phyloP scores from a whole-genome alignment of 495 filamentous ascomycete species.

The Xylaria scruposa region DNA sequence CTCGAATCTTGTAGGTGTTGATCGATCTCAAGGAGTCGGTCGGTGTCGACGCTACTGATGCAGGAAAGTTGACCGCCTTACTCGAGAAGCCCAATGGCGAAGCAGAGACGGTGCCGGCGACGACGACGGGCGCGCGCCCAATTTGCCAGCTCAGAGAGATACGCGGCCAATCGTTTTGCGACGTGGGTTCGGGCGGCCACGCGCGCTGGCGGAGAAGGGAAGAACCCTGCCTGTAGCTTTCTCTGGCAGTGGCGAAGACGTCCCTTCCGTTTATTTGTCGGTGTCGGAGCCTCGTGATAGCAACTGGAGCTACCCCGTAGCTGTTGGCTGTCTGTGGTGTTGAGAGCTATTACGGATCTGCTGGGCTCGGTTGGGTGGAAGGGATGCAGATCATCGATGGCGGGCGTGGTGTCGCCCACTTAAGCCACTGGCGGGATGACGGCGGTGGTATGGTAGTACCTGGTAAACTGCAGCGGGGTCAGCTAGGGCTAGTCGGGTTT shows the following conservation, averaged over 20 bases:
- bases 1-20: slow-evolving; percentile 3
- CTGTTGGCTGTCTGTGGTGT: slow-evolving; percentile 1
- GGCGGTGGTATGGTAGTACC: too few relatives aligned
- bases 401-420: background rate
- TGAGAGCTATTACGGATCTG: background rate
- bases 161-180: slow-evolving; percentile 11
- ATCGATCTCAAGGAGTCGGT: slow-evolving; percentile 1
- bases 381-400: slow-evolving; percentile 10
- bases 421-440: background rate
- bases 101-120: slow-evolving; percentile 8
- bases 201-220: slow-evolving; percentile 12
- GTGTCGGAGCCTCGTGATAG: slow-evolving; percentile 1
- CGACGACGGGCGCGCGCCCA: slow-evolving; percentile 16
- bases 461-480: background rate
- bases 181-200: slow-evolving; percentile 10
- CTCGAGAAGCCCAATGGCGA: slow-evolving; percentile 10
- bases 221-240: background rate
- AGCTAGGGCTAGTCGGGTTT: background rate
- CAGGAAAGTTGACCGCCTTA: slow-evolving; percentile 1
- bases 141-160: slow-evolving; percentile 17
- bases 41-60: slow-evolving; percentile 4
- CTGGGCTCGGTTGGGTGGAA: slow-evolving; percentile 12
- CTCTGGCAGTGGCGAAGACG: background rate
- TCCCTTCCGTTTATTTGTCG: background rate
- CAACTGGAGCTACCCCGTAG: background rate